A percentile compares a stretch with the other conserved stretches of the same genome.
phyloP scores from a whole-genome alignment of 371 early-diverging fungal genomes.

The Chytridium lagenaria region DNA sequence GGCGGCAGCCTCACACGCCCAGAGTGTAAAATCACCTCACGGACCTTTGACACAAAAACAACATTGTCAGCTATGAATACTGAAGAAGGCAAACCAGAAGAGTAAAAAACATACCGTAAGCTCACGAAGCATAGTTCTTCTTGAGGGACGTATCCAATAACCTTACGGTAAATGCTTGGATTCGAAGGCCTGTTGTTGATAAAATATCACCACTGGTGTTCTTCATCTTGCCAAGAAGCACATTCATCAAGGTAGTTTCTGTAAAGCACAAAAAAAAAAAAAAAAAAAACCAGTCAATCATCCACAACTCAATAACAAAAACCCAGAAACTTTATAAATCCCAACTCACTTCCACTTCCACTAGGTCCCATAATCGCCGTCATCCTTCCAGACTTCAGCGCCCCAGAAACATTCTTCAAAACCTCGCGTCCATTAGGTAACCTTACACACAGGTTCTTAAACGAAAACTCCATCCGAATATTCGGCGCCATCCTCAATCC shows the following conservation, averaged over 20 bases:
- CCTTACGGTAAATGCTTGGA: slow-evolving; percentile 67
- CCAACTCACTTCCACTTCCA: slow-evolving; percentile 81
- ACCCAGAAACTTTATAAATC: too few species aligned
- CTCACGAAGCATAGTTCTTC: slow-evolving; percentile 78
- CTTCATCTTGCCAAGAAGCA: slow-evolving; percentile 59
- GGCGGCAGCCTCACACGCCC: slow-evolving; percentile 79
- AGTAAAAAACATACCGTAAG: slow-evolving; percentile 63
- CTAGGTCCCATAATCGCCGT: slow-evolving; percentile 86
- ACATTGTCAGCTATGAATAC: background rate
- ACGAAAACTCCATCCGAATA: slow-evolving; percentile 47
- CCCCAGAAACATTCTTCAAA: slow-evolving; percentile 62
- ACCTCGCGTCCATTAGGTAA: slow-evolving; percentile 64
- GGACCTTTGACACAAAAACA: slow-evolving; percentile 47
- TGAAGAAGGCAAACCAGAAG: background rate
- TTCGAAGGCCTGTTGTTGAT: slow-evolving; percentile 68
- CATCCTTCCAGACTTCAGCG: slow-evolving; percentile 58
- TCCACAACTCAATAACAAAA: background rate
- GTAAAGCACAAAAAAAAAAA: background rate
- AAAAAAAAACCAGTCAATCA: background rate
- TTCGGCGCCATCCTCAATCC: slow-evolving; percentile 5
- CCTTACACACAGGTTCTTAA: slow-evolving; percentile 60
- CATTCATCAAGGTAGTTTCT: slow-evolving; percentile 40
- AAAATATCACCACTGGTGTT: slow-evolving; percentile 59
- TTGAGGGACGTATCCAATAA: slow-evolving; percentile 69
- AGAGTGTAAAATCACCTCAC: slow-evolving; percentile 83